phyloP scores from a whole-genome alignment of 164 flowering plant genomes.

The Liriodendron chinense region DNA sequence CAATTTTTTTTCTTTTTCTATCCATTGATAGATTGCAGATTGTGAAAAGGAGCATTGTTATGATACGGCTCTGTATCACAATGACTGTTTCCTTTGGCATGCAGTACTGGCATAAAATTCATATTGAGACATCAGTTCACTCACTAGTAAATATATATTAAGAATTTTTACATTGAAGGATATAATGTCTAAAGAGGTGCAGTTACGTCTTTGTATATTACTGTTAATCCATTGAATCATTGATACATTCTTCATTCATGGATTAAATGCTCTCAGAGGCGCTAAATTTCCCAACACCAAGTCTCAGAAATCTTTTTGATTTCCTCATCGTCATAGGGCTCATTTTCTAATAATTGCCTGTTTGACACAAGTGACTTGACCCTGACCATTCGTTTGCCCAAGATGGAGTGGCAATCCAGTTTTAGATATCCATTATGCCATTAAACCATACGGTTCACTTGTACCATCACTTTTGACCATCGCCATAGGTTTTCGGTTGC shows the following conservation, averaged over 20 bases:
- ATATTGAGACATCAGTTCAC: background rate
- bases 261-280: too few relatives aligned
- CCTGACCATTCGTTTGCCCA: too few relatives aligned
- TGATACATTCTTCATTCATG: background rate
- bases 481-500: too few relatives aligned
- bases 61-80: background rate
- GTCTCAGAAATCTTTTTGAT: too few relatives aligned
- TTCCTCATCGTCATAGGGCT: too few relatives aligned
- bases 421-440: too few relatives aligned
- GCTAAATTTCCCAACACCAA: too few relatives aligned
- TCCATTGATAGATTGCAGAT: background rate
- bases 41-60: background rate
- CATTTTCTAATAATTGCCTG: too few relatives aligned
- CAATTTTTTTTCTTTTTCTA: background rate
- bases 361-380: too few relatives aligned
- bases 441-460: too few relatives aligned
- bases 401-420: too few relatives aligned
- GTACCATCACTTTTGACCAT: too few relatives aligned
- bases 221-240: background rate
- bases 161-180: background rate
- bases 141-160: background rate
- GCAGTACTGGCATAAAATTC: background rate
- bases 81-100: background rate
- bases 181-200: background rate
- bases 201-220: background rate